Conservation (phyloP, 129 eudicot genomes). For the Tagetes erecta region DNA sequence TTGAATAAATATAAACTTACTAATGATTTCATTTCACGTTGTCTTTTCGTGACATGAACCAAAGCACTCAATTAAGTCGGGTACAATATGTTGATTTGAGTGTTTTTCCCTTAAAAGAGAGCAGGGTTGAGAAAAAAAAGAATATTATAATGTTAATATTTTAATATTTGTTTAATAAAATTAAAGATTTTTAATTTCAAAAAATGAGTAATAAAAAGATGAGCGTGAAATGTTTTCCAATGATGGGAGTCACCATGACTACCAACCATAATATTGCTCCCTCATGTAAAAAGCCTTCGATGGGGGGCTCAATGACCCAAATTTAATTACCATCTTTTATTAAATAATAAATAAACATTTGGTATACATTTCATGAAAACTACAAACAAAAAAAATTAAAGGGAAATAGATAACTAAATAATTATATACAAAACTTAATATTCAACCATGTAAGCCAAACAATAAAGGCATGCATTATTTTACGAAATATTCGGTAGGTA, state of each 20-base stretch:
- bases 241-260: slow-evolving; percentile 40
- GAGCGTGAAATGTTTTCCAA: slow-evolving; percentile 38
- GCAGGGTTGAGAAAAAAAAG: background rate
- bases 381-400: background rate
- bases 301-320: slow-evolving; percentile 31
- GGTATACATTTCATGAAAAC: background rate
- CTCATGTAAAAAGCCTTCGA: slow-evolving; percentile 29
- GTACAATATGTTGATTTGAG: slow-evolving; percentile 1
- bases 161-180: background rate
- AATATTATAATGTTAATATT: background rate
- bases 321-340: background rate
- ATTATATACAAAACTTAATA: background rate
- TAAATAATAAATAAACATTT: background rate
- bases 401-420: background rate
- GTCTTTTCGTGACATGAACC: slow-evolving; percentile 7
- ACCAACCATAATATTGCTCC: slow-evolving; percentile 38
- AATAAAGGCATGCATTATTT: background rate
- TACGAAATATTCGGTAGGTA: slow-evolving; percentile 26
- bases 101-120: slow-evolving; percentile 12
- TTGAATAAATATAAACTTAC: background rate
- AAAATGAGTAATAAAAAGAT: slow-evolving; percentile 17
- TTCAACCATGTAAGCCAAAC: background rate
- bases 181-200: background rate
- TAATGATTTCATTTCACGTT: slow-evolving; percentile 13
- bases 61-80: slow-evolving; percentile 14